Conservation (phyloP, 495 filamentous ascomycete genomes). For the Platismatia glauca region DNA sequence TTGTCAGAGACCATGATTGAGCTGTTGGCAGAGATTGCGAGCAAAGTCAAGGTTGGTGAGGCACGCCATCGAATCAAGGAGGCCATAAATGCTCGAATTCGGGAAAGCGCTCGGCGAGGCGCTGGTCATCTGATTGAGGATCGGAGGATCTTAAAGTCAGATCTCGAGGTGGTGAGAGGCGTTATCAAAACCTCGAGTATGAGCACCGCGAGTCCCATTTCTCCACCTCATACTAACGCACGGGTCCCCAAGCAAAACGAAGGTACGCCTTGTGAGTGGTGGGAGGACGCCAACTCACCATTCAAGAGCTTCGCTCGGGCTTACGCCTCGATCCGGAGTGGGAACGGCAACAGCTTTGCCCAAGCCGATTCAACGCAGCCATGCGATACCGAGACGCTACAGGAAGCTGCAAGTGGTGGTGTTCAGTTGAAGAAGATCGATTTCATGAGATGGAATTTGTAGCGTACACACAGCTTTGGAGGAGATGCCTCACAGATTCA, state of each 20-base stretch:
- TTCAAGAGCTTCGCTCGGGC: conserved; percentile 19
- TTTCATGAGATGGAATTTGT: conserved; percentile 17
- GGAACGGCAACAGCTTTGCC: conserved; percentile 24
- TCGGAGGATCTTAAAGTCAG: neutral
- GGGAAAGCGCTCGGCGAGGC: neutral
- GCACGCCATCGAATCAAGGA: conserved; percentile 6
- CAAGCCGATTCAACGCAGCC: neutral
- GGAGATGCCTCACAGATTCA: neutral
- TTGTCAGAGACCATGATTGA: conserved; percentile 3
- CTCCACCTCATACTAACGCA: conserved; percentile 10
- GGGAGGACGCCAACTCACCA: conserved; percentile 20
- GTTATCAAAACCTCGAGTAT: conserved; percentile 8
- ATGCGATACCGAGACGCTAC: neutral
- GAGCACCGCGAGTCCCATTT: conserved; percentile 4
- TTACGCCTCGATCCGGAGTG: conserved; percentile 17
- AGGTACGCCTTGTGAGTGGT: conserved; percentile 14
- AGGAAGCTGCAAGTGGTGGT: neutral
- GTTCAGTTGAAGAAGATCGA: conserved; percentile 3
- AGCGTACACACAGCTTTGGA: neutral
- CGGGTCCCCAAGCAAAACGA: conserved; percentile 1
- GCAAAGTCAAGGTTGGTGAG: conserved; percentile 7
- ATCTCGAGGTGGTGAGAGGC: conserved; percentile 11
- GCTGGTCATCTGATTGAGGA: neutral
- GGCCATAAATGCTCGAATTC: conserved; percentile 1
- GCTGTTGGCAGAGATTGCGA: conserved; percentile 1